A percentile compares a stretch with the other conserved stretches of the same genome.
Evolutionary conservation across 225 moss, liverwort and hornwort species (phyloP).

Genomic region (Rhytidiadelphus loreus): DNA sequence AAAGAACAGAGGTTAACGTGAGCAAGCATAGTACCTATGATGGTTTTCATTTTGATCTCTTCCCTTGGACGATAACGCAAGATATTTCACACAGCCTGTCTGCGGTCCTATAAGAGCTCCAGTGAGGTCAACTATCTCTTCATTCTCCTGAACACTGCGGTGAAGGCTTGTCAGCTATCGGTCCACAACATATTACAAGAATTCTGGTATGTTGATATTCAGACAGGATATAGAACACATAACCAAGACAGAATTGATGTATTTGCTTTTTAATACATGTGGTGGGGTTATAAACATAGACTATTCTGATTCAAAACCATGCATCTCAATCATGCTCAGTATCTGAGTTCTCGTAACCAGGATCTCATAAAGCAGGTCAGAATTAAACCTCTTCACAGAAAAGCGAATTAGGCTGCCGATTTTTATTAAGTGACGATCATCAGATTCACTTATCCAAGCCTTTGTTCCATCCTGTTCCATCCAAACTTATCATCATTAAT

Average conservation of each 20-base stretch:
- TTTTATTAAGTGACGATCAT: constrained; percentile 48
- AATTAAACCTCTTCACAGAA: constrained; percentile 72
- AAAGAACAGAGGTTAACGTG: neutral
- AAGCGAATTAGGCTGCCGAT: constrained; percentile 82
- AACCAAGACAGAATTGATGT: neutral
- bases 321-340: neutral
- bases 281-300: neutral
- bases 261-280: neutral
- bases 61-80: constrained; percentile 8
- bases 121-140: constrained; percentile 75
- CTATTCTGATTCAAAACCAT: neutral
- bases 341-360: neutral
- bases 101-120: constrained; percentile 52
- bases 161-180: neutral
- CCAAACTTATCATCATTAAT: neutral
- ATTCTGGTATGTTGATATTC: neutral
- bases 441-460: constrained; percentile 60
- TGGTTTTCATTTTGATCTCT: neutral
- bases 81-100: constrained; percentile 77
- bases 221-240: neutral
- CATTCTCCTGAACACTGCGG: constrained; percentile 89
- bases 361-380: neutral
- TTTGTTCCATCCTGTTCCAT: constrained; percentile 41
- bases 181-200: neutral
- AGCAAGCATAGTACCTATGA: constrained; percentile 13